Evolutionary conservation across 495 filamentous ascomycete species (phyloP).

Genomic region (Lasiosphaeriaceae sp.): DNA sequence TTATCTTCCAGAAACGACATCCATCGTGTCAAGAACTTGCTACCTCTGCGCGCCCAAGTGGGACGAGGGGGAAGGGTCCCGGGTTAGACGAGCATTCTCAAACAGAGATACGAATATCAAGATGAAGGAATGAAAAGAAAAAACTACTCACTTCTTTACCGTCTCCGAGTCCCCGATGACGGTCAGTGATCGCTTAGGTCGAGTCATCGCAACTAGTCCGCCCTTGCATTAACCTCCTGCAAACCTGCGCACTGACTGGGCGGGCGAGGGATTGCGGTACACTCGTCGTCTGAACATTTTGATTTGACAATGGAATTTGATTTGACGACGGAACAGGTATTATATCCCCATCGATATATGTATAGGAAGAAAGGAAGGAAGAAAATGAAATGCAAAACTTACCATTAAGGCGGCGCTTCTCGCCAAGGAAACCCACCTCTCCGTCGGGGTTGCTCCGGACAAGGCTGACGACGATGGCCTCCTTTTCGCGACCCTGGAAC

Average conservation of each 20-base stretch:
- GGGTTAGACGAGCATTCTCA: background rate
- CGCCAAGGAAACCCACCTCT: constrained; percentile 92
- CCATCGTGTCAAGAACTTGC: constrained; percentile 79
- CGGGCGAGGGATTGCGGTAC: too few species aligned
- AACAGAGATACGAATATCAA: background rate
- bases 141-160: constrained; percentile 64
- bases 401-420: constrained; percentile 91
- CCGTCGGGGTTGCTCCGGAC: constrained; percentile 83
- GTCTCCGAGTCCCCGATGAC: constrained; percentile 94
- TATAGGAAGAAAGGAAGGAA: constrained; percentile 3
- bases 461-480: constrained; percentile 85
- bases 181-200: constrained; percentile 83
- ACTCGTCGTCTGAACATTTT: too few species aligned
- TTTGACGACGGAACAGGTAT: too few species aligned
- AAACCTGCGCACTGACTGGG: too few species aligned
- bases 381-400: constrained; percentile 22
- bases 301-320: too few species aligned
- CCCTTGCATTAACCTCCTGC: constrained; percentile 15
- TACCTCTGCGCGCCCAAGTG: constrained; percentile 52
- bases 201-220: constrained; percentile 82
- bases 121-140: constrained; percentile 1
- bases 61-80: constrained; percentile 5
- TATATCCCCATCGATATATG: background rate
- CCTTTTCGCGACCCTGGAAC: constrained; percentile 96
- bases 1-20: constrained; percentile 84